Conservation (phyloP, 1,284 basidiomycete species). For the Schizophyllum commune region DNA sequence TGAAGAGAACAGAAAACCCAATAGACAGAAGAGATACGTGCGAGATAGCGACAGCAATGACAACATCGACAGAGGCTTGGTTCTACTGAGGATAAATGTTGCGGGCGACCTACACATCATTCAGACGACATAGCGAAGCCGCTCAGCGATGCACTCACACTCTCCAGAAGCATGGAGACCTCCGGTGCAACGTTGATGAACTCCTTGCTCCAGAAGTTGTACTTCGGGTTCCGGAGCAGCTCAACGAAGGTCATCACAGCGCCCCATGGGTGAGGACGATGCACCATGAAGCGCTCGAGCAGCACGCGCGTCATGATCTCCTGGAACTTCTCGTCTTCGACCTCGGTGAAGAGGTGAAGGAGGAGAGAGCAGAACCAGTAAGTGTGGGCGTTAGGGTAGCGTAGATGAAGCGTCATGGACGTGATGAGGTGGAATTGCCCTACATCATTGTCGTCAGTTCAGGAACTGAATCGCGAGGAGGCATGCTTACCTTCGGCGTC, state of each 20-base stretch:
- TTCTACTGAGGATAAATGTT: conserved; percentile 18
- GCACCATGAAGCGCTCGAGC: conserved; percentile 88
- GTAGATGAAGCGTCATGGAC: conserved; percentile 87
- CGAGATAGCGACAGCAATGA: conserved; percentile 7
- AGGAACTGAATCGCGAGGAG: neutral
- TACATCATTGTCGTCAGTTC: conserved; percentile 23
- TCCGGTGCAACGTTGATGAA: conserved; percentile 77
- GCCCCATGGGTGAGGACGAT: conserved; percentile 97
- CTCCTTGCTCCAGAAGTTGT: conserved; percentile 82
- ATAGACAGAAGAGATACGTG: conserved; percentile 25
- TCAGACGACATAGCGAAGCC: conserved; percentile 3
- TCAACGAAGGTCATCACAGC: conserved; percentile 91
- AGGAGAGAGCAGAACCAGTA: conserved; percentile 92
- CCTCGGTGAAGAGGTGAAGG: conserved; percentile 78
- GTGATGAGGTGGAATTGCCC: conserved; percentile 92
- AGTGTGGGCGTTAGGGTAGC: conserved; percentile 95
- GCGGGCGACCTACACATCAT: conserved; percentile 2
- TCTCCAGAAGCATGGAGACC: conserved; percentile 73
- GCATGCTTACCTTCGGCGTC: conserved; percentile 78
- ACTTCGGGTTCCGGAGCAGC: conserved; percentile 75
- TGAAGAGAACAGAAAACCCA: conserved; percentile 37
- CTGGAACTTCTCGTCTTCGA: conserved; percentile 70
- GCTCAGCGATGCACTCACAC: conserved; percentile 40
- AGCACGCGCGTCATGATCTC: conserved; percentile 91
- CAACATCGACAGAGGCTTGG: neutral